Evolutionary conservation across 345 rosid species (phyloP).

Genomic region (Brassica incana): DNA sequence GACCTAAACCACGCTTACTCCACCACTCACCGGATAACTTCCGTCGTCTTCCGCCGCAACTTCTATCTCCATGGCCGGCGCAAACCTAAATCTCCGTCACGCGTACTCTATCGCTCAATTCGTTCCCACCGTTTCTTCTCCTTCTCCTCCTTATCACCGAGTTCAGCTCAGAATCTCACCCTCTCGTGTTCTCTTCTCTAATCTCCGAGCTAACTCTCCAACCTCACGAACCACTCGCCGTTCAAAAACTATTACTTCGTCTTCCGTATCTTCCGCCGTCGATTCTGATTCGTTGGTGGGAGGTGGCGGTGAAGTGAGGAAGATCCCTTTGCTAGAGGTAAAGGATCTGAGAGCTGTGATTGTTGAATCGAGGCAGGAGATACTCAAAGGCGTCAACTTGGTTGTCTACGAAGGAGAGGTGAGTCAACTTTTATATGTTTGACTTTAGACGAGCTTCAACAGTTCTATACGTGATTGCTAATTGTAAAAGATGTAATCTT

Average conservation of each 20-base stretch:
- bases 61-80: slow-evolving; percentile 36
- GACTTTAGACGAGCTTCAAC: background rate
- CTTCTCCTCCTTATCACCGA: slow-evolving; percentile 29
- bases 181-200: slow-evolving; percentile 24
- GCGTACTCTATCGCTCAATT: slow-evolving; percentile 18
- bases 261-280: slow-evolving; percentile 24
- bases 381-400: slow-evolving; percentile 80
- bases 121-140: slow-evolving; percentile 19
- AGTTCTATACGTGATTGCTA: background rate
- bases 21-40: slow-evolving; percentile 33
- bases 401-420: slow-evolving; percentile 90
- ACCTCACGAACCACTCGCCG: slow-evolving; percentile 26
- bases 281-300: slow-evolving; percentile 36
- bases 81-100: slow-evolving; percentile 35
- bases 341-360: slow-evolving; percentile 76
- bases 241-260: background rate
- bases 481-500: slow-evolving; percentile 4
- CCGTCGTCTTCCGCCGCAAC: slow-evolving; percentile 36
- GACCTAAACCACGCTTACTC: background rate
- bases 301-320: slow-evolving; percentile 32
- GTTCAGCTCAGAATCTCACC: slow-evolving; percentile 19
- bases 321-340: slow-evolving; percentile 76
- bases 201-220: slow-evolving; percentile 31
- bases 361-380: slow-evolving; percentile 75
- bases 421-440: background rate